These are phyloP conservation scores for Lophium mytilinum DNA, from an alignment of 495 filamentous ascomycete genomes.

Conservation along the genomic window DNA sequence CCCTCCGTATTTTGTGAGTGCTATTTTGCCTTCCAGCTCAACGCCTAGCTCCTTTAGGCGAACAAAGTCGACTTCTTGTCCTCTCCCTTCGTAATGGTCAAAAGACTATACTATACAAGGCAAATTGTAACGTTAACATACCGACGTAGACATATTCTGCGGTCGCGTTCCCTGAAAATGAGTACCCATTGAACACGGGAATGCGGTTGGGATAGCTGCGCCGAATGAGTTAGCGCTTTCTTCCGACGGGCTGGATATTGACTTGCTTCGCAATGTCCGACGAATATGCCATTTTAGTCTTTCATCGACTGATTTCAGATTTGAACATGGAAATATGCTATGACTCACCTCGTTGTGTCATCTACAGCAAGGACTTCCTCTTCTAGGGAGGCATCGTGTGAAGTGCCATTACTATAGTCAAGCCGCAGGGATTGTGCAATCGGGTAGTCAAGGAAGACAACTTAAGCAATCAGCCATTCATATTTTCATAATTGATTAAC, in stretches of 20 bases:
- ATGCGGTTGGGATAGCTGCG: slow-evolving; percentile 19
- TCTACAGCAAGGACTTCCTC: slow-evolving; percentile 29
- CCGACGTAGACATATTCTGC: slow-evolving; percentile 32
- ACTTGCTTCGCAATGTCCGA: too few species aligned
- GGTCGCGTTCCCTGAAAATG: slow-evolving; percentile 25
- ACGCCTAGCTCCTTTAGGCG: slow-evolving; percentile 23
- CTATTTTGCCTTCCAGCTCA: slow-evolving; percentile 32
- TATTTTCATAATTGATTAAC: not conserved
- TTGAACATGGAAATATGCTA: too few species aligned
- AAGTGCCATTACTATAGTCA: slow-evolving; percentile 18
- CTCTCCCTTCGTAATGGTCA: slow-evolving; percentile 4
- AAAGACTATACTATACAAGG: not conserved
- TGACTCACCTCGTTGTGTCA: slow-evolving; percentile 13
- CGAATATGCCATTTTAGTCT: too few species aligned
- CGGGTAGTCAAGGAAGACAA: slow-evolving; percentile 28
- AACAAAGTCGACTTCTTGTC: slow-evolving; percentile 28
- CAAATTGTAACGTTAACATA: not conserved
- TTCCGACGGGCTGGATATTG: too few species aligned
- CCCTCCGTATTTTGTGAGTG: slow-evolving; percentile 29
- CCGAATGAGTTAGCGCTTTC: too few species aligned
- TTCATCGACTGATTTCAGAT: too few species aligned
- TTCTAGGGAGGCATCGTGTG: slow-evolving; percentile 13
- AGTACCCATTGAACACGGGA: slow-evolving; percentile 32
- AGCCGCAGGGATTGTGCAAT: slow-evolving; percentile 22
- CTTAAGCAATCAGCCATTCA: not conserved